A percentile compares a stretch with the other conserved stretches of the same genome.
Evolutionary conservation across 2,329 filamentous ascomycete genomes (phyloP).

Genomic region (Salinomyces thailandicus): DNA sequence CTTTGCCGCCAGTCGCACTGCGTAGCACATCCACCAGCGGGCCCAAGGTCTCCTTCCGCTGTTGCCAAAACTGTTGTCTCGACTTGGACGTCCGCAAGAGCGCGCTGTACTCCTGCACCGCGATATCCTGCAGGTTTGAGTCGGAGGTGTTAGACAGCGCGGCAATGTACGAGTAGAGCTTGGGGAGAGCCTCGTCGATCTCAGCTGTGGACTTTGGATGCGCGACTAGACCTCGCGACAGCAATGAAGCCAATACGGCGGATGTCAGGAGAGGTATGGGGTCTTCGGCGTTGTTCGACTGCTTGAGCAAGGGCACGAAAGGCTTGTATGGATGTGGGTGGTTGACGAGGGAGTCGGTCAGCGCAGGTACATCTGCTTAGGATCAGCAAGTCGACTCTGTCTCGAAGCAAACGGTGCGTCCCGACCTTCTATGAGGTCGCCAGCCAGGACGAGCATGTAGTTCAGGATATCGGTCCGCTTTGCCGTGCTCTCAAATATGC

Average conservation of each 20-base stretch:
- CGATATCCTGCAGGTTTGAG: constrained; percentile 87
- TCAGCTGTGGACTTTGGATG: constrained; percentile 50
- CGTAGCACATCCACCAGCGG: constrained; percentile 73
- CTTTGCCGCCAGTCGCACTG: constrained; percentile 62
- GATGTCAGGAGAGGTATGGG: constrained; percentile 83
- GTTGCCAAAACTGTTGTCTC: constrained; percentile 80
- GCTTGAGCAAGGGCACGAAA: constrained; percentile 72
- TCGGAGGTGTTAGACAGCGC: constrained; percentile 75
- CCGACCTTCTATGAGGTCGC: constrained; percentile 75
- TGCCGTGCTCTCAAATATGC: constrained; percentile 73
- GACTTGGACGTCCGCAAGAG: constrained; percentile 66
- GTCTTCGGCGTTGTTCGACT: constrained; percentile 74
- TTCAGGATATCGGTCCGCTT: constrained; percentile 86
- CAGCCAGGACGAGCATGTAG: constrained; percentile 83
- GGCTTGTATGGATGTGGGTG: constrained; percentile 62
- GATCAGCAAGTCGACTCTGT: constrained; percentile 20
- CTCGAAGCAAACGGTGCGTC: too few species aligned
- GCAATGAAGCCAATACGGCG: constrained; percentile 70
- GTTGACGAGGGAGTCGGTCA: constrained; percentile 66
- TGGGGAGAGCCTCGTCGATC: constrained; percentile 65
- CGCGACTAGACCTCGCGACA: constrained; percentile 52
- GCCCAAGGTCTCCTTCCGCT: constrained; percentile 70
- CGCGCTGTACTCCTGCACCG: constrained; percentile 80
- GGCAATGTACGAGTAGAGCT: constrained; percentile 78
- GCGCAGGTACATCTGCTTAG: constrained; percentile 59